Base-by-base conservation (phyloP, 768 basidiomycete species). In the Boletus pseudo-olivaceus region DNA sequence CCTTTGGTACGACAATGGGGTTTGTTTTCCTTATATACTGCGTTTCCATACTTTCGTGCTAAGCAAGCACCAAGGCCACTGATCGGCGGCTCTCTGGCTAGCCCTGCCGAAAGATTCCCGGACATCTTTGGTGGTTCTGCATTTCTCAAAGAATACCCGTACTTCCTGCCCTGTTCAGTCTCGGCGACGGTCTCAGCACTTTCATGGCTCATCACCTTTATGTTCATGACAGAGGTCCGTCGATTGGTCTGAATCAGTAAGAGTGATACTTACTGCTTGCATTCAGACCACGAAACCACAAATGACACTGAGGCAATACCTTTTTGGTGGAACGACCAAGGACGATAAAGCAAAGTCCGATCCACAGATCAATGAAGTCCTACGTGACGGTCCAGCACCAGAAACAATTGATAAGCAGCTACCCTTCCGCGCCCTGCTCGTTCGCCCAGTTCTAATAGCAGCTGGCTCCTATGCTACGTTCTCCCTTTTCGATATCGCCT, bases 101-200 rank as follows among this genome's bases (percentile, higher is more conserved):
- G 72, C 33, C 89, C 88, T 1, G 76, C 78, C 46, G 85, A 89
- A 41, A 80, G 80, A 23, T 89, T 87, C 64, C 87, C 87, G 1
- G 58, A 57, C 3, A 51, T 77, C 2, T 90, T 90, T 56, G 85
- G 84, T 43, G 55, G 71, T 35, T 75, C 73, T 5, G 57, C 60
- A 15, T 88, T 91, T 60, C 78, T 84, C 76, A 77, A 75, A 58
- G 64, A 76, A 47, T 85, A 85, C 66, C 88, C 89, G 0, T 90
- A 91, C 68, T 87, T 88, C 65, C 74, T 89, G 15, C 81, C 88
- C 0, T 88, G 87, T 59, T 76, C 83, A 12, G 78, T 87, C 15
- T 74, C 84, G 5, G 85, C 83, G 1, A 78, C 77, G 1, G 77
- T 84, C 59, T 74, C 83, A 1, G 67, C 71, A 8, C 8, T 83